Percentiles rank a stretch among this genome's conserved stretches.
Conservation (phyloP, 2,329 filamentous ascomycete species). For the Cercospora sp. region DNA sequence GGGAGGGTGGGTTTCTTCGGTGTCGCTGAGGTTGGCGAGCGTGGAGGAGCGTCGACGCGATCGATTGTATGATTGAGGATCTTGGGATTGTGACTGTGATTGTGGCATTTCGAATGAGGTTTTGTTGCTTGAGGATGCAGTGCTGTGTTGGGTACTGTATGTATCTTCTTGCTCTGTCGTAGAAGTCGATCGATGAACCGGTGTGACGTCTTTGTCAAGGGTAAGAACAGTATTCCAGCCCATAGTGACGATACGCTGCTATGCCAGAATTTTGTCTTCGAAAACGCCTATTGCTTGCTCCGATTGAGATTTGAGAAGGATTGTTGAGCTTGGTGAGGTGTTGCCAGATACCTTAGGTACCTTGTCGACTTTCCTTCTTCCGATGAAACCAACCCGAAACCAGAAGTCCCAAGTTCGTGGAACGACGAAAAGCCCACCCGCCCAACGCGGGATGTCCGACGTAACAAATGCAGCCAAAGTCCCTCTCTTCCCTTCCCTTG, state of each 20-base stretch:
- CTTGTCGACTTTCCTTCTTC: background rate
- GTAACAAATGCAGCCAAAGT: background rate
- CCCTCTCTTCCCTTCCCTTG: background rate
- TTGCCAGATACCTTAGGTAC: background rate
- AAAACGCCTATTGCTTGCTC: background rate
- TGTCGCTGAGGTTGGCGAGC: constrained; percentile 3
- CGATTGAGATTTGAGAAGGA: background rate
- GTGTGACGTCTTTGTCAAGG: background rate
- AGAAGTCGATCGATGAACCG: background rate
- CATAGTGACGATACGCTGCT: background rate
- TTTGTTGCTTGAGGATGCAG: background rate
- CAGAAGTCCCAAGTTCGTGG: background rate
- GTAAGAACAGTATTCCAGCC: constrained; percentile 3
- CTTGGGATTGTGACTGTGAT: background rate
- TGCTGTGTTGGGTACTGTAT: background rate
- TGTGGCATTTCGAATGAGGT: background rate
- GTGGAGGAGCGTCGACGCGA: constrained; percentile 4
- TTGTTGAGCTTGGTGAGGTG: background rate
- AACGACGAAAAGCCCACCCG: background rate
- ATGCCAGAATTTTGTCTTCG: background rate
- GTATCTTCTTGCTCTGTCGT: background rate
- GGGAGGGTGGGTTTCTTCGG: background rate
- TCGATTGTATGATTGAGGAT: background rate
- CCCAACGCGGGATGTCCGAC: background rate
- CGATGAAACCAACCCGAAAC: constrained; percentile 4